Conservation (phyloP, 805 yeast species). For the Kodamaea nitidulidarum region DNA sequence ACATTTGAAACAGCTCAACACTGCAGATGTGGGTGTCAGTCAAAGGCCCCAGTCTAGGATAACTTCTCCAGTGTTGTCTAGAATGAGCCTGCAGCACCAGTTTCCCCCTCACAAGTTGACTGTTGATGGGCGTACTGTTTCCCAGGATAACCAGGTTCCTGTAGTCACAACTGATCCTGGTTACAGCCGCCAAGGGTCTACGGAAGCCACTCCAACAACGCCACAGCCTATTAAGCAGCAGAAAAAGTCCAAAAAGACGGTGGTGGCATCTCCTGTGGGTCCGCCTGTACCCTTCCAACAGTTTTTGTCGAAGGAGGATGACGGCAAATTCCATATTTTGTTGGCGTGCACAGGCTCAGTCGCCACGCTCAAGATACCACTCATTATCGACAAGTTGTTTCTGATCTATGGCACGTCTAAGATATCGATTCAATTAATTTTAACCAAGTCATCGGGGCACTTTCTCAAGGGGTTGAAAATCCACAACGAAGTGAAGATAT, state of each 20-base stretch:
- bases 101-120: conserved; percentile 1
- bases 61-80: conserved; percentile 1
- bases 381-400: conserved; percentile 80
- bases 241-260: conserved; percentile 45
- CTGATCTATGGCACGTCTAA: conserved; percentile 67
- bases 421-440: conserved; percentile 79
- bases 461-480: conserved; percentile 53
- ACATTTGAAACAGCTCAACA: conserved; percentile 9
- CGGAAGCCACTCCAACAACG: not conserved
- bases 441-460: conserved; percentile 81
- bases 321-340: conserved; percentile 80
- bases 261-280: conserved; percentile 53
- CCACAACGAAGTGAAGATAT: conserved; percentile 69
- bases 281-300: conserved; percentile 74
- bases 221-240: conserved; percentile 9
- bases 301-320: conserved; percentile 68
- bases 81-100: not conserved
- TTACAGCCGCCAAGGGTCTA: not conserved
- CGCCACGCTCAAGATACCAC: conserved; percentile 90
- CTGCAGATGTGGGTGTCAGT: not conserved
- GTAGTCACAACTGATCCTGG: not conserved
- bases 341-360: conserved; percentile 95
- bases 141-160: not conserved
- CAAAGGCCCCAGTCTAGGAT: conserved; percentile 1
- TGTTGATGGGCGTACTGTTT: conserved; percentile 4